Percentiles rank a stretch among this genome's conserved stretches.
Evolutionary conservation across 2,329 filamentous ascomycete genomes (phyloP).

Genomic region (Neonectria faginata): DNA sequence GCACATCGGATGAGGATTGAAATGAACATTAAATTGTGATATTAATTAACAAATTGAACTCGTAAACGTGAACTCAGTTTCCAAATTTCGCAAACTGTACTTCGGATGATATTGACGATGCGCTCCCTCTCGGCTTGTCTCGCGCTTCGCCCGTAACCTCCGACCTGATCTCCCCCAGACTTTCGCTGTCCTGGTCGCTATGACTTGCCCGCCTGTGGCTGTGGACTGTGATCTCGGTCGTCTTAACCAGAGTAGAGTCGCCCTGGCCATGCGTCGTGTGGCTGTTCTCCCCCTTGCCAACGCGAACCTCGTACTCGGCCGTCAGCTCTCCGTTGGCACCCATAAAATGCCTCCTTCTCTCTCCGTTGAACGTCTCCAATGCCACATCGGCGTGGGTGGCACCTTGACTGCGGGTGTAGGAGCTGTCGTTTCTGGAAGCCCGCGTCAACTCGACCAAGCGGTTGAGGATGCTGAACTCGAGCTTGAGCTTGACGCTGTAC

Average conservation of each 20-base stretch:
- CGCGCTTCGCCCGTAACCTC: not conserved
- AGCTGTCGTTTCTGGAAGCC: conserved; percentile 33
- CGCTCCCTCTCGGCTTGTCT: conserved; percentile 29
- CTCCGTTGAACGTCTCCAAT: conserved; percentile 36
- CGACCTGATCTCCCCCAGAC: conserved; percentile 13
- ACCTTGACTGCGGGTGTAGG: conserved; percentile 34
- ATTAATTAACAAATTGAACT: not conserved
- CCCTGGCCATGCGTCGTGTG: conserved; percentile 11
- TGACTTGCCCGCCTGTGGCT: conserved; percentile 27
- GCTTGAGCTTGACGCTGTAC: conserved; percentile 53
- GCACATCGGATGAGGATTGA: not conserved
- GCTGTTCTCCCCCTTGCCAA: conserved; percentile 29
- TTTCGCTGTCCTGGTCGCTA: conserved; percentile 11
- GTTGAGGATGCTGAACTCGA: conserved; percentile 54
- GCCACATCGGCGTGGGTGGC: conserved; percentile 30
- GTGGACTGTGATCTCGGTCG: conserved; percentile 35
- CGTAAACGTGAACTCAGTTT: conserved; percentile 5
- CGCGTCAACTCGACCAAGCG: conserved; percentile 46
- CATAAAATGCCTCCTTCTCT: conserved; percentile 28
- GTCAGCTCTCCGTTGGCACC: conserved; percentile 20
- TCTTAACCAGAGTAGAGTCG: conserved; percentile 32
- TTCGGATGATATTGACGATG: conserved; percentile 39
- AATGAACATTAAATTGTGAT: not conserved
- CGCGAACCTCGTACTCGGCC: conserved; percentile 36
- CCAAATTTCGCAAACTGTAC: conserved; percentile 37